phyloP scores from a whole-genome alignment of 2,329 filamentous ascomycete species.

The Penicillium sp. region DNA sequence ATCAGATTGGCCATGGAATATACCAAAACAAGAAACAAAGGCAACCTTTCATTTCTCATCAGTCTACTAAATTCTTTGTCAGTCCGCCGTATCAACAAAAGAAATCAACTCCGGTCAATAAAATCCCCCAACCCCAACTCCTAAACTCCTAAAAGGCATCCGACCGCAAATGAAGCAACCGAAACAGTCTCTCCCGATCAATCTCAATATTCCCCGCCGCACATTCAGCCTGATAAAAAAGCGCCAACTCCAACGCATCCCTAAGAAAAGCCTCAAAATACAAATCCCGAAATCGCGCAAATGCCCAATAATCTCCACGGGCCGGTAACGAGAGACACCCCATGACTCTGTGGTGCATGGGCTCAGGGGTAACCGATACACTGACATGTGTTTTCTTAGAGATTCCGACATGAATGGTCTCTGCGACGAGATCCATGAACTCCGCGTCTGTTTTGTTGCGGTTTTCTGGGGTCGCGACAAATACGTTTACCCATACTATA shows the following conservation, averaged over 20 bases:
- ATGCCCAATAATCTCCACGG: not conserved
- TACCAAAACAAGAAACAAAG: not conserved
- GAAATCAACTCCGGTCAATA: not conserved
- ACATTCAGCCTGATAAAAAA: not conserved
- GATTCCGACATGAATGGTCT: not conserved
- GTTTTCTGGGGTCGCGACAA: not conserved
- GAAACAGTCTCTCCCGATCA: not conserved
- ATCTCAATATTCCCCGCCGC: not conserved
- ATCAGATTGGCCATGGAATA: not conserved
- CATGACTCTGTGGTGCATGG: slow-evolving; percentile 2
- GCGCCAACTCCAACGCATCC: not conserved
- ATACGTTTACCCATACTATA: slow-evolving; percentile 1
- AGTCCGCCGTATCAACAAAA: not conserved
- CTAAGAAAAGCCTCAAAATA: not conserved
- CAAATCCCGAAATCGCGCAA: not conserved
- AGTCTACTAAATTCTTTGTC: not conserved
- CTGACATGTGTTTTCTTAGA: not conserved
- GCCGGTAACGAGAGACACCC: not conserved
- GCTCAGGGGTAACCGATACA: not conserved
- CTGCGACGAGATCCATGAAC: not conserved
- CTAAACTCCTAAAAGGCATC: not conserved
- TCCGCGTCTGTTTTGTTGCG: not conserved
- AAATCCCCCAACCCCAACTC: too few species aligned
- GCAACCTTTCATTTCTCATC: not conserved
- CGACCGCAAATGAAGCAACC: not conserved